These are phyloP conservation scores for Aspergillus cejpii DNA, from an alignment of 2,329 filamentous ascomycete species.

Conservation along the genomic window DNA sequence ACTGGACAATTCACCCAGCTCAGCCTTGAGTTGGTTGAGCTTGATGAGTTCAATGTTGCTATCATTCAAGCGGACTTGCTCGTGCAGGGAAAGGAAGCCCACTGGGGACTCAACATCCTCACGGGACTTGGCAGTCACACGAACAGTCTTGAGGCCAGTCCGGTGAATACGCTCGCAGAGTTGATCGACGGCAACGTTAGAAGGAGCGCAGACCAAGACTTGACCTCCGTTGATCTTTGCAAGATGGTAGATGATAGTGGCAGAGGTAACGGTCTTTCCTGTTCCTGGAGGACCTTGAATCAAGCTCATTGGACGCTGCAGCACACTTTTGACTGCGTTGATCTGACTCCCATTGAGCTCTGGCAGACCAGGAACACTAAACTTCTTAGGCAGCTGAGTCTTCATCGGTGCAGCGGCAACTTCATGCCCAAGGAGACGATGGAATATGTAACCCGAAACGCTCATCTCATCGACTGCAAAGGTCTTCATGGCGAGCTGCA, in stretches of 20 bases:
- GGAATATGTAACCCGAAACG: slow-evolving; percentile 97
- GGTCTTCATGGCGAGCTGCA: slow-evolving; percentile 99
- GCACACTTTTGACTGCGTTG: slow-evolving; percentile 87
- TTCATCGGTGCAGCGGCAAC: slow-evolving; percentile 94
- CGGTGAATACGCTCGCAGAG: slow-evolving; percentile 93
- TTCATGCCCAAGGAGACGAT: slow-evolving; percentile 90
- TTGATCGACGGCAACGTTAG: slow-evolving; percentile 97
- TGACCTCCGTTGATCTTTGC: slow-evolving; percentile 92
- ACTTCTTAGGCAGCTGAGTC: slow-evolving; percentile 91
- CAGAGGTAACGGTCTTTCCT: slow-evolving; percentile 96
- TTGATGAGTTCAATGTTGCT: slow-evolving; percentile 91
- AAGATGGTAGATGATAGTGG: slow-evolving; percentile 96
- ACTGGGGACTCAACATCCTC: slow-evolving; percentile 99
- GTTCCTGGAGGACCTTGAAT: slow-evolving; percentile 97
- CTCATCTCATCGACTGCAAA: slow-evolving; percentile 98
- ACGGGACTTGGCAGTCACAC: slow-evolving; percentile 95
- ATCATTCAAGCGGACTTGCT: slow-evolving; percentile 96
- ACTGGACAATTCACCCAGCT: slow-evolving; percentile 83
- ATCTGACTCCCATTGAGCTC: slow-evolving; percentile 95
- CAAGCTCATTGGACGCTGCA: slow-evolving; percentile 87
- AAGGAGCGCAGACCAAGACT: slow-evolving; percentile 92
- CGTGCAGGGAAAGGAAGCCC: slow-evolving; percentile 87
- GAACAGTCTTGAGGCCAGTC: slow-evolving; percentile 92
- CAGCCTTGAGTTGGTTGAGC: slow-evolving; percentile 84
- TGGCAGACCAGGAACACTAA: slow-evolving; percentile 86